Evolutionary conservation across 2,329 filamentous ascomycete species (phyloP).

Genomic region (Pyrenophora graminea): DNA sequence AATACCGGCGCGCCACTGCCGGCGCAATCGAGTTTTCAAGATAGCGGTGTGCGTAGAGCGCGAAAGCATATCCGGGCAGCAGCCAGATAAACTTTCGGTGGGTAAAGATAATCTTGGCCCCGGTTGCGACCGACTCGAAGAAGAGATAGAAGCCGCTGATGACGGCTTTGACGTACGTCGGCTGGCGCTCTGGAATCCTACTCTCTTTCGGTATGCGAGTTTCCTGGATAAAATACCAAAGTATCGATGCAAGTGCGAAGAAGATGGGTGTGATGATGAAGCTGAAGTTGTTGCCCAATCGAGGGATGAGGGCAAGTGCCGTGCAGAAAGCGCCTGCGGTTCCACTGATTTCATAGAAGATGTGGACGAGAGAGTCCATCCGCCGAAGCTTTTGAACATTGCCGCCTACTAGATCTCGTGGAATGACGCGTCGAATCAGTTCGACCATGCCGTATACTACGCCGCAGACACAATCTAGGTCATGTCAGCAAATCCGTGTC

Average conservation of each 20-base stretch:
- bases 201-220: slow-evolving; percentile 38
- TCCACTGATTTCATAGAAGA: slow-evolving; percentile 56
- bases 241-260: slow-evolving; percentile 48
- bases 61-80: slow-evolving; percentile 55
- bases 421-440: slow-evolving; percentile 57
- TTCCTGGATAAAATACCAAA: slow-evolving; percentile 56
- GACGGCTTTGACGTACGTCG: slow-evolving; percentile 47
- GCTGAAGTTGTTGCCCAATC: slow-evolving; percentile 57
- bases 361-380: slow-evolving; percentile 54
- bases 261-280: slow-evolving; percentile 58
- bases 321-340: slow-evolving; percentile 55
- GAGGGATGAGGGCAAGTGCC: slow-evolving; percentile 56
- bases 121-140: slow-evolving; percentile 53
- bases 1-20: slow-evolving; percentile 53
- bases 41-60: slow-evolving; percentile 57
- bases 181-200: slow-evolving; percentile 30
- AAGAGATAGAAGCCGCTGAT: slow-evolving; percentile 51
- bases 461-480: slow-evolving; percentile 30
- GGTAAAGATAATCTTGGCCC: slow-evolving; percentile 53
- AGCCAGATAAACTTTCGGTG: slow-evolving; percentile 57
- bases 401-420: slow-evolving; percentile 57
- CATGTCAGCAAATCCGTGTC: slow-evolving; percentile 11
- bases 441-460: slow-evolving; percentile 55
- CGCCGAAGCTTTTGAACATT: slow-evolving; percentile 56
- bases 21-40: slow-evolving; percentile 56